These are phyloP conservation scores for Candida anutae DNA, from an alignment of 1,139 yeast species.

Conservation along the genomic window DNA sequence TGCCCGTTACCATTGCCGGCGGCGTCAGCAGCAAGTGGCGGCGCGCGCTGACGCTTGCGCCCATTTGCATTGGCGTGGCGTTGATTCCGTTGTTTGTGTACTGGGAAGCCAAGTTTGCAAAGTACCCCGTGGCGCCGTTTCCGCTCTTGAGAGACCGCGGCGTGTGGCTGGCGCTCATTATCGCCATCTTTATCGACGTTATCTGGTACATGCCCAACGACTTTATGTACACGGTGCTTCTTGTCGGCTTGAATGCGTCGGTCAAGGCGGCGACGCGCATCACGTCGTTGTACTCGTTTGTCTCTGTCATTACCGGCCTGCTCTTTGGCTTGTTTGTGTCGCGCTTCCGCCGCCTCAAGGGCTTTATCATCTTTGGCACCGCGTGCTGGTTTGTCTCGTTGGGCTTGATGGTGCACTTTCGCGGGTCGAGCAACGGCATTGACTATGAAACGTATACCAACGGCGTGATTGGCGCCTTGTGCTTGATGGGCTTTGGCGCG, in stretches of 20 bases:
- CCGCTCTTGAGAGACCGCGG: slow-evolving; percentile 56
- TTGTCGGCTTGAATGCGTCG: slow-evolving; percentile 55
- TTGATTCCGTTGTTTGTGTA: slow-evolving; percentile 44
- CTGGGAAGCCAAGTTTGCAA: slow-evolving; percentile 48
- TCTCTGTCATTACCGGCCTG: slow-evolving; percentile 55
- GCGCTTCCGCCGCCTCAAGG: slow-evolving; percentile 46
- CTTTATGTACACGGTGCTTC: slow-evolving; percentile 54
- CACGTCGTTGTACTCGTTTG: slow-evolving; percentile 55
- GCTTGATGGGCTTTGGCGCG: slow-evolving; percentile 65
- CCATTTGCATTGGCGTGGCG: slow-evolving; percentile 55
- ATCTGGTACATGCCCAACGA: slow-evolving; percentile 65
- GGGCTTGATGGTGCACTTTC: slow-evolving; percentile 50
- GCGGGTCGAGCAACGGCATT: slow-evolving; percentile 43
- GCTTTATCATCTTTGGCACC: slow-evolving; percentile 51
- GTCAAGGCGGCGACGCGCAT: slow-evolving; percentile 59
- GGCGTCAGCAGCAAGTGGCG: slow-evolving; percentile 46
- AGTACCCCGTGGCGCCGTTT: slow-evolving; percentile 53
- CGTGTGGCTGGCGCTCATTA: slow-evolving; percentile 42
- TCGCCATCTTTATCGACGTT: slow-evolving; percentile 49
- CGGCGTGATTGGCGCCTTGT: slow-evolving; percentile 62
- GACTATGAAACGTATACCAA: slow-evolving; percentile 19
- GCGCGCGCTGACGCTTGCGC: slow-evolving; percentile 47
- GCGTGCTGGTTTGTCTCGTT: slow-evolving; percentile 48
- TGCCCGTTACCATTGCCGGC: slow-evolving; percentile 48
- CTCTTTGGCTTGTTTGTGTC: slow-evolving; percentile 49